These are phyloP conservation scores for Teratosphaeria gauchensis DNA, from an alignment of 2,329 filamentous ascomycete species.

Conservation along the genomic window DNA sequence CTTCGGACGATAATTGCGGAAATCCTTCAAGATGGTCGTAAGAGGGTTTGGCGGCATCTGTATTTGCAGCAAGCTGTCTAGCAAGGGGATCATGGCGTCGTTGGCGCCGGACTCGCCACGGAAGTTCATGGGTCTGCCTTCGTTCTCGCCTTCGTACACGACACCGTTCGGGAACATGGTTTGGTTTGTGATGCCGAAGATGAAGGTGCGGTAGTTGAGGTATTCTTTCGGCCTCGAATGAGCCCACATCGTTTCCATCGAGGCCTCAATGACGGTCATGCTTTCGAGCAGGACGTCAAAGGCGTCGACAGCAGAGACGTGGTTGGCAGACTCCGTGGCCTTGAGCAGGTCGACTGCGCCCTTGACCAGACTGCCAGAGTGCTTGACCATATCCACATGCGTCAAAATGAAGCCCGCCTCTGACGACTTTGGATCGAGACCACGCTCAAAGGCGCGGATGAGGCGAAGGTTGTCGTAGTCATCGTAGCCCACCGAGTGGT, in stretches of 20 bases:
- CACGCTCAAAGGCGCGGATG: conserved; percentile 83
- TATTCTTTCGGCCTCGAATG: conserved; percentile 78
- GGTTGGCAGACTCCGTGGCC: conserved; percentile 14
- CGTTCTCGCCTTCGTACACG: conserved; percentile 73
- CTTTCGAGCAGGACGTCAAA: conserved; percentile 21
- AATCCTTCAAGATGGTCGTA: conserved; percentile 79
- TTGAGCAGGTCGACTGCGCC: conserved; percentile 62
- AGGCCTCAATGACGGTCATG: conserved; percentile 24
- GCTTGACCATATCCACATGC: conserved; percentile 88
- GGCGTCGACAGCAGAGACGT: conserved; percentile 11
- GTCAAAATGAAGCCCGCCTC: conserved; percentile 95
- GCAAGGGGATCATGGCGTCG: conserved; percentile 80
- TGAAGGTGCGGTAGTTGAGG: conserved; percentile 87
- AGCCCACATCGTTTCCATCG: conserved; percentile 63
- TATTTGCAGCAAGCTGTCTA: conserved; percentile 79
- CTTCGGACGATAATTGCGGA: conserved; percentile 77
- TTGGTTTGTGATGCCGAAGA: conserved; percentile 89
- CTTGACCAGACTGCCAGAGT: conserved; percentile 67
- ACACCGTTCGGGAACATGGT: conserved; percentile 92
- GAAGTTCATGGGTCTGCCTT: conserved; percentile 63
- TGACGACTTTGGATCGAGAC: conserved; percentile 74
- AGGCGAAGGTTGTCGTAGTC: conserved; percentile 60
- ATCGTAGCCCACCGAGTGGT: conserved; percentile 43
- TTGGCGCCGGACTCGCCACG: conserved; percentile 90
- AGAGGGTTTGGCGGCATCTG: conserved; percentile 83